Evolutionary conservation across 2,329 filamentous ascomycete species (phyloP).

Genomic region (Aspergillus sp.): DNA sequence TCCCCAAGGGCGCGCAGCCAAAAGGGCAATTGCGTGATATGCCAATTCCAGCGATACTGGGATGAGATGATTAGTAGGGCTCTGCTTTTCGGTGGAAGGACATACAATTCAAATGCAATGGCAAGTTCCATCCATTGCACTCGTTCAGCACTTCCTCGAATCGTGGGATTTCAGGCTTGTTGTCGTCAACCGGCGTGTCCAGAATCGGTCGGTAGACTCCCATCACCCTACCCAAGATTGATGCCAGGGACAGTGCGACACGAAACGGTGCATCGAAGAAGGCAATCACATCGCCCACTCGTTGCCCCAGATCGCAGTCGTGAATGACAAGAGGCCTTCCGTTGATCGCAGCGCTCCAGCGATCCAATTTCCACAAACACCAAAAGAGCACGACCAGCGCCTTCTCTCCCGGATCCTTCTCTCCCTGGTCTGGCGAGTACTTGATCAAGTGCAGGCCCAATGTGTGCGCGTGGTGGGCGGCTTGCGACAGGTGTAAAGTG

Average conservation of each 20-base stretch:
- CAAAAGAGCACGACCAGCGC: slow-evolving; percentile 11
- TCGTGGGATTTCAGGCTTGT: slow-evolving; percentile 4
- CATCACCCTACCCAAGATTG: slow-evolving; percentile 6
- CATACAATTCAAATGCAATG: too few species aligned
- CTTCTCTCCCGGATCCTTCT: background rate
- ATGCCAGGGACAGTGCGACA: slow-evolving; percentile 9
- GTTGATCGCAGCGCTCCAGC: slow-evolving; percentile 17
- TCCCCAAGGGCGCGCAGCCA: slow-evolving; percentile 8
- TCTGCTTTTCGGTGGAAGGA: background rate
- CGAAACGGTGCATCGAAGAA: slow-evolving; percentile 9
- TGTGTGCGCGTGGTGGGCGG: slow-evolving; percentile 28
- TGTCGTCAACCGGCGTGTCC: slow-evolving; percentile 1
- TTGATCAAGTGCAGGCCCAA: slow-evolving; percentile 22
- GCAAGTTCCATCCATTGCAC: background rate
- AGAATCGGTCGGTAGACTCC: slow-evolving; percentile 8
- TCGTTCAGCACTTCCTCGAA: slow-evolving; percentile 7
- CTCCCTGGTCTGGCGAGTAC: background rate
- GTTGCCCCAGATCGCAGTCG: slow-evolving; percentile 12
- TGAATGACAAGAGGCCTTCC: slow-evolving; percentile 17
- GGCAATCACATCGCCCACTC: slow-evolving; percentile 5
- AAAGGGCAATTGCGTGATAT: slow-evolving; percentile 10
- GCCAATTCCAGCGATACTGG: slow-evolving; percentile 7
- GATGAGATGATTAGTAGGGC: background rate
- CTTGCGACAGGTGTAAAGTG: slow-evolving; percentile 23
- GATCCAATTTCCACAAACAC: slow-evolving; percentile 18